These are phyloP conservation scores for Oryza coarctata DNA, from an alignment of 176 grass and related monocot species.

Conservation along the genomic window DNA sequence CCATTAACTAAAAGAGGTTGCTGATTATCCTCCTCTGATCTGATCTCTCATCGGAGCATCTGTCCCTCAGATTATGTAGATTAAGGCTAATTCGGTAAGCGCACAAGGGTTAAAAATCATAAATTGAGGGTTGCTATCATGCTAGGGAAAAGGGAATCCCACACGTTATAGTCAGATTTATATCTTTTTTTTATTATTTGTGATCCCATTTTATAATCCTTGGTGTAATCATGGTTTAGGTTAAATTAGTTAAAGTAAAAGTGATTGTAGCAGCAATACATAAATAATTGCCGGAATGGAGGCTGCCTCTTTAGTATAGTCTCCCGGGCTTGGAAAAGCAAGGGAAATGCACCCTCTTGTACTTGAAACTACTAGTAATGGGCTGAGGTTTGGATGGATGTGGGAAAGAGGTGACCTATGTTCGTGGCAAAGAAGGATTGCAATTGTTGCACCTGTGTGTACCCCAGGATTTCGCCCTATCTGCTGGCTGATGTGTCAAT, in stretches of 20 bases:
- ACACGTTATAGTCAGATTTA: background rate
- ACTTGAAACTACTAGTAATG: constrained; percentile 24
- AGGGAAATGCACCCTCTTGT: constrained; percentile 28
- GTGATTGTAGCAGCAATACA: constrained; percentile 6
- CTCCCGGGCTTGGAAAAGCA: background rate
- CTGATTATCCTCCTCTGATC: background rate
- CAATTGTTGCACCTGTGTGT: background rate
- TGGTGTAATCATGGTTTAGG: constrained; percentile 23
- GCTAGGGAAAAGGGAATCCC: background rate
- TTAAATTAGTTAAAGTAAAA: constrained; percentile 37
- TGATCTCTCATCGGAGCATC: constrained; percentile 27
- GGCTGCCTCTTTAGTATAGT: constrained; percentile 20
- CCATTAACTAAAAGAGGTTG: background rate
- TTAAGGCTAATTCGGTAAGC: constrained; percentile 47
- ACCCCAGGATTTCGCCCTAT: background rate
- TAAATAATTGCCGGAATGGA: constrained; percentile 35
- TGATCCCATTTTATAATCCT: background rate
- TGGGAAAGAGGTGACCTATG: background rate
- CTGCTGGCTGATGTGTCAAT: background rate
- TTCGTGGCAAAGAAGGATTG: background rate
- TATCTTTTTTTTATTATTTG: background rate
- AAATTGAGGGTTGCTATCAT: constrained; percentile 17
- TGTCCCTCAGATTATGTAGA: constrained; percentile 23
- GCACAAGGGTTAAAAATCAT: constrained; percentile 18
- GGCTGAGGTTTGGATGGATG: background rate